Conservation (phyloP, 129 eudicot species). For the Heracleum sosnowskyi region DNA sequence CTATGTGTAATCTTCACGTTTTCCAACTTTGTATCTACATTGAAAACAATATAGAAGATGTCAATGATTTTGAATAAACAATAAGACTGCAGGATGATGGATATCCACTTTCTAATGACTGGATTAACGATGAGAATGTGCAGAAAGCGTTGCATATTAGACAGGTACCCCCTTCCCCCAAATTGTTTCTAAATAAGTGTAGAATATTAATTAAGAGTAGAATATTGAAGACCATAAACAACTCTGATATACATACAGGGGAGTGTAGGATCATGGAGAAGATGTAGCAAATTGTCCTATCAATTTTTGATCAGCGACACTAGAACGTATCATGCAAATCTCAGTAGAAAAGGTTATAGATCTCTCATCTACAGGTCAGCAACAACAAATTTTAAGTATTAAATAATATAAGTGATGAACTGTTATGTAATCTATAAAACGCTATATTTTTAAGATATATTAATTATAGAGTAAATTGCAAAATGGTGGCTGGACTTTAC, state of each 20-base stretch:
- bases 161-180: constrained; percentile 26
- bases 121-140: constrained; percentile 35
- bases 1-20: too few species aligned
- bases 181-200: background rate
- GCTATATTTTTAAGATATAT: too few species aligned
- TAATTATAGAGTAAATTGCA: too few species aligned
- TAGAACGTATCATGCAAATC: constrained; percentile 32
- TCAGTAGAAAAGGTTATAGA: constrained; percentile 40
- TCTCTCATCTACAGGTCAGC: constrained; percentile 45
- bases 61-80: background rate
- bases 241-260: constrained; percentile 17
- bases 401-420: background rate
- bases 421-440: background rate
- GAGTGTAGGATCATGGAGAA: constrained; percentile 24
- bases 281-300: constrained; percentile 31
- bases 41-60: background rate
- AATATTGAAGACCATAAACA: background rate
- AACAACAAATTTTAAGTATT: background rate
- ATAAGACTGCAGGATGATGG: constrained; percentile 21
- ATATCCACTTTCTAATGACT: constrained; percentile 13
- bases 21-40: too few species aligned
- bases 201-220: background rate
- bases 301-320: constrained; percentile 10
- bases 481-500: too few species aligned
- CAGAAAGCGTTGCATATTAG: constrained; percentile 43